Base-by-base conservation (phyloP, 345 rosid genomes). In the Melaleuca quinquenervia region DNA sequence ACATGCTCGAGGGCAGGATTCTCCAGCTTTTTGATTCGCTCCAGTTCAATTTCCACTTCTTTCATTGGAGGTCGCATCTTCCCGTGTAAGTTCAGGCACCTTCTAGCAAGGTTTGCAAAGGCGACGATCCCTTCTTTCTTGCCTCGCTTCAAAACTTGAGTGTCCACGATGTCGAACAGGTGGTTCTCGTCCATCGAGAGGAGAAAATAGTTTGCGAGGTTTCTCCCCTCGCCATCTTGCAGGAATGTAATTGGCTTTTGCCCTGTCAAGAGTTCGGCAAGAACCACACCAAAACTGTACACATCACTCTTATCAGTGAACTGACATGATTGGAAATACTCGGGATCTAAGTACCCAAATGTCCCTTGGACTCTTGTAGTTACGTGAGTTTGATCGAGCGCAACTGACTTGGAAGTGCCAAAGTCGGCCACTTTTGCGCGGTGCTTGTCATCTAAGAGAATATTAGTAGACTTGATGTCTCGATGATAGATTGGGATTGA, bases 341-440 rank as follows among this genome's bases (percentile, higher is more conserved):
- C 84, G 3, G 62, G 62, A 32, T 83, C 84, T 32, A 83, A 26
- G 60, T 52, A 83, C 8, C 84, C 27, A 6, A 83, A 83, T 1
- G 85, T 83, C 2, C 88, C 83, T 24, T 44, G 64, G 32, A 86
- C 88, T 56, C 51, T n/a, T 50, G 85, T 83, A 27, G 88, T 86
- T 54, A 86, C 49, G 8, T 83, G 88, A 4, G 88, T 86, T 54
- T 86, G 84, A 50, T 82, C 52, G 6, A 82, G 52, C 15, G 52
- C 52, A 12, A 82, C 83, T 6, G 29, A 82, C 22, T 36, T 82
- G 27, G 53, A 48, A 10, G 83, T 82, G 26, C 83, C 83, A 82
- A 82, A 82, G 27, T 83, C 83, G 32, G 74, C 87, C 22, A 82
- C 49, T 70, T 55, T 86, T 18, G 83, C 60, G 48, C 44, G 75